Base-by-base conservation (phyloP, 2,329 filamentous ascomycete species). In the Neonectria sp. region DNA sequence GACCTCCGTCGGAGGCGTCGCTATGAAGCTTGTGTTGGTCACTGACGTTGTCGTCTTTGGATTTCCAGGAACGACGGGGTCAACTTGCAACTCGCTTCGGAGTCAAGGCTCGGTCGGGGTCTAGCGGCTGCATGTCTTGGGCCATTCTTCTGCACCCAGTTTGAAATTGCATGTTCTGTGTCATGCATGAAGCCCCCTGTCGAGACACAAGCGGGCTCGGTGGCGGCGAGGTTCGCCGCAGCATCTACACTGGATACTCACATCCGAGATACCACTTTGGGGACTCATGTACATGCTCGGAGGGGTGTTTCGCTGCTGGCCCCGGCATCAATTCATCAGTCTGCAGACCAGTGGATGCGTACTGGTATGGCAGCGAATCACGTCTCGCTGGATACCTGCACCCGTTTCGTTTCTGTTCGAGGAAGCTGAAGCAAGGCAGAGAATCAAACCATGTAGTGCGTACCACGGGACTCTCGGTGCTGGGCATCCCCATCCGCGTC, bases 181-280 rank as follows among this genome's bases (percentile, higher is more conserved):
- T 48, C 27, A 65, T 60, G 63, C 56, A 59, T 40, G 49, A 49
- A 60, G 33, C 51, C 56, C 61, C 56, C 51, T 48, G 49, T 51
- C 17, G n/a, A 58, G 48, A 49, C 52, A 56, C n/a, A 35, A 43
- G 48, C 63, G 48, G 51, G 60, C 52, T 33, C 33, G 53, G 46
- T 63, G 61, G 51, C 59, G 55, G 58, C 52, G 49, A 49, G 27
- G 31, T 55, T 40, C 46, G 49, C 21, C 45, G 56, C 33, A 60
- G 66, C 56, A 60, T 61, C 60, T 33, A 58, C 56, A 60, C 33
- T 59, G 40, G 51, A 43, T 66, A 59, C 49, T 65, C 58, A 61
- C 68, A 51, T 65, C 33, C 57, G 17, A 68, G 57, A 69, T 46
- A 40, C 40, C 24, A 56, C 31, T 46, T n/a, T 53, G 40, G 48